Evolutionary conservation across 331 rosid genomes (phyloP), one percentile per base, ranked within the genome.

Genomic region (Cydonia oblonga): DNA sequence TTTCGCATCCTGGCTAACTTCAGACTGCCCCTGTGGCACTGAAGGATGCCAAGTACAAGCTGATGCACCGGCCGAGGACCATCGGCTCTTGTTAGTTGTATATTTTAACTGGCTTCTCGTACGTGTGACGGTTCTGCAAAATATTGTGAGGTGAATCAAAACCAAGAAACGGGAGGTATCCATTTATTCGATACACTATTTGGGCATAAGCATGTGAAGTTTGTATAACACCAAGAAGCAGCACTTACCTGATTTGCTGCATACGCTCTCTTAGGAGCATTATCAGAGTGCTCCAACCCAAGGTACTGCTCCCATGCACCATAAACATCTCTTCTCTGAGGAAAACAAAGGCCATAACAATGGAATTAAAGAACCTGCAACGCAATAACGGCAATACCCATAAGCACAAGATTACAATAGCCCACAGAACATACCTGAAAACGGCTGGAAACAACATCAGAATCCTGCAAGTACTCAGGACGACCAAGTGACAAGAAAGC

Each of bases 261-360:
- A 78, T 83, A 84, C 38, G 90, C 80, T 76, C 96, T 86, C 81
- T 85, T 90, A 9, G 96, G 90, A 44, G 90, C 64, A 84, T 73
- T 86, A 80, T 86, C 96, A 58, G 89, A 79, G 78, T 93, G 98
- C 73, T 93, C 98, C 88, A 93, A 76, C 52, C 98, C 98, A 16
- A 93, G 97, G 84, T 90, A 93, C 74, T 93, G 98, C 84, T 93
- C 98, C 98, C 98, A 93, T 20, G 97, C 95, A 23, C 97, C 97
- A 51, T 93, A 89, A 65, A 87, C 81, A 77, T 93, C 97, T 78
- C 96, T 89, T 74, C 92, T 89, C 98, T 93, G 66, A 10, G 58
- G 42, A 64, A 11, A 30, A 54, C 30, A 7, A 7, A 49, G 62
- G 2, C 61, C 32, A 67, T 44, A 69, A 40, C 29, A 68, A 30